phyloP scores from a whole-genome alignment of 164 flowering plant species.

The Amborella trichopoda region DNA sequence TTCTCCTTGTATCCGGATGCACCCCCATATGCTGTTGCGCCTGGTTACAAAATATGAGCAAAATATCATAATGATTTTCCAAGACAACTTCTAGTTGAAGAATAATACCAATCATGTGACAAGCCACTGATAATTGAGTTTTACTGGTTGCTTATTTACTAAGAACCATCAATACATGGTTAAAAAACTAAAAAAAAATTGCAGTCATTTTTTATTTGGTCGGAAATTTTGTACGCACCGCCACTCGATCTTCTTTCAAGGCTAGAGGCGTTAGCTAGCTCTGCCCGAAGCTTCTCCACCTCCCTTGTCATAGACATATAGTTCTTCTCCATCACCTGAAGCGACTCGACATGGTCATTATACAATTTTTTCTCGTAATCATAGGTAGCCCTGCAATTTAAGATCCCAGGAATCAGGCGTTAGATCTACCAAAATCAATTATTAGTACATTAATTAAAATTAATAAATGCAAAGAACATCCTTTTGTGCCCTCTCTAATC shows the following conservation, averaged over 20 bases:
- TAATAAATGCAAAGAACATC: too few species aligned
- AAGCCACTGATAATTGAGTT: too few species aligned
- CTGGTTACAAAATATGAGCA: conserved; percentile 14
- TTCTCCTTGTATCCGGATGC: conserved; percentile 39
- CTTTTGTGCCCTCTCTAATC: too few species aligned
- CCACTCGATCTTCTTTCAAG: conserved; percentile 55
- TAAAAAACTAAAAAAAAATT: too few species aligned
- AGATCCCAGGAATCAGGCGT: conserved; percentile 1
- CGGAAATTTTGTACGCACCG: too few species aligned
- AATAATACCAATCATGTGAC: background rate
- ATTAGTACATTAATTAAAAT: too few species aligned
- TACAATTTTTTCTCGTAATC: conserved; percentile 82
- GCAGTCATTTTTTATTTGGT: too few species aligned
- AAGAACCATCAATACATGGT: too few species aligned
- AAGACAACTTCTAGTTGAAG: background rate
- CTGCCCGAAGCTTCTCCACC: conserved; percentile 87
- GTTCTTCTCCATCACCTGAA: conserved; percentile 91
- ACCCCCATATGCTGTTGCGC: conserved; percentile 45
- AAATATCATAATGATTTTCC: background rate
- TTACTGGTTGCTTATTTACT: too few species aligned
- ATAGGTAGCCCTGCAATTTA: conserved; percentile 56
- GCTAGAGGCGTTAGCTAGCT: conserved; percentile 46
- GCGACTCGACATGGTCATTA: conserved; percentile 77
- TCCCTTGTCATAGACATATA: conserved; percentile 76
- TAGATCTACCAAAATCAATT: background rate